Conservation (phyloP, 2,329 filamentous ascomycete genomes). For the Cercospora sojina region DNA sequence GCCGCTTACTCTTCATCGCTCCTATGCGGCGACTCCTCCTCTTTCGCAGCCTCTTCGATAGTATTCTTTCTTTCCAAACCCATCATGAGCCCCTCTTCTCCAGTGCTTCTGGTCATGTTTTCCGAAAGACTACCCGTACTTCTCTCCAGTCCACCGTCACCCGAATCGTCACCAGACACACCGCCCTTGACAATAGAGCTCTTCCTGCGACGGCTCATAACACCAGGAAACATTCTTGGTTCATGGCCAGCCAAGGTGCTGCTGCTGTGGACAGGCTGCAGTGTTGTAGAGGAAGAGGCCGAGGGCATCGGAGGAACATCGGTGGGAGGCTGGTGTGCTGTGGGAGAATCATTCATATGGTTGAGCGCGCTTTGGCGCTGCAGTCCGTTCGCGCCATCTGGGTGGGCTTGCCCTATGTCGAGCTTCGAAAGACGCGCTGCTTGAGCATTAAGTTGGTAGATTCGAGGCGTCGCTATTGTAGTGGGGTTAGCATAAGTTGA, state of each 20-base stretch:
- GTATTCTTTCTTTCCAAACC: constrained; percentile 20
- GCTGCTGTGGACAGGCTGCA: constrained; percentile 47
- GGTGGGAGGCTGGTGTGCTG: constrained; percentile 10
- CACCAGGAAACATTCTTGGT: constrained; percentile 69
- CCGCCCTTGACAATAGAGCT: constrained; percentile 21
- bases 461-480: constrained; percentile 34
- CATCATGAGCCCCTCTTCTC: constrained; percentile 19
- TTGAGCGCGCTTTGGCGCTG: constrained; percentile 5
- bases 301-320: constrained; percentile 15
- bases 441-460: constrained; percentile 36
- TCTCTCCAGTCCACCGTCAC: constrained; percentile 22
- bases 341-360: constrained; percentile 18
- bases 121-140: constrained; percentile 24
- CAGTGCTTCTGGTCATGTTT: constrained; percentile 13
- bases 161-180: constrained; percentile 15
- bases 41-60: constrained; percentile 23
- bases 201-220: constrained; percentile 53
- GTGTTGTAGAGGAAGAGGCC: constrained; percentile 32
- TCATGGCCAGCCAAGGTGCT: constrained; percentile 54
- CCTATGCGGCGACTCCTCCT: constrained; percentile 22
- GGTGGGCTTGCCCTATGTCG: constrained; percentile 33
- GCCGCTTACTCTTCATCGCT: constrained; percentile 4
- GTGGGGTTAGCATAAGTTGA: constrained; percentile 26
- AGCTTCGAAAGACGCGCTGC: constrained; percentile 40
- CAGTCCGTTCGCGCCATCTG: constrained; percentile 25